phyloP scores from a whole-genome alignment of 306 rosid species.

The Dryas octopetala region DNA sequence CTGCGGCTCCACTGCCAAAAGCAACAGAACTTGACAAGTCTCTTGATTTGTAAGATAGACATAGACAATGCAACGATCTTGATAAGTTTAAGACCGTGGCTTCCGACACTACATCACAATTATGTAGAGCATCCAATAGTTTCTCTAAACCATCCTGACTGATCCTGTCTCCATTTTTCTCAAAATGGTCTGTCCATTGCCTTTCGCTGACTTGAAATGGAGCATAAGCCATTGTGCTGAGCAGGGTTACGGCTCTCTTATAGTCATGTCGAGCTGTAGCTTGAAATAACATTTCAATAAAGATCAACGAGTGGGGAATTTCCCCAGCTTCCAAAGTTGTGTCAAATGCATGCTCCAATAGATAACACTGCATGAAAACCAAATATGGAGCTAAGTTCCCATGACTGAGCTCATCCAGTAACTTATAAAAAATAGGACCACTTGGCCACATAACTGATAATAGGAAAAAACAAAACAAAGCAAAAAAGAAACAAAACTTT shows the following conservation, averaged over 20 bases:
- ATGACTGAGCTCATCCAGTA: not conserved
- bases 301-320: constrained; percentile 56
- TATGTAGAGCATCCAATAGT: constrained; percentile 47
- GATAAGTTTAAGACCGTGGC: constrained; percentile 64
- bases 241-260: constrained; percentile 58
- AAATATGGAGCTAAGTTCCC: constrained; percentile 18
- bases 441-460: not conserved
- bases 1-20: constrained; percentile 26
- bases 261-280: constrained; percentile 49
- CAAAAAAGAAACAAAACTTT: not conserved
- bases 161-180: constrained; percentile 49
- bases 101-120: constrained; percentile 56
- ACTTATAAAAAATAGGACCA: not conserved
- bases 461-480: not conserved
- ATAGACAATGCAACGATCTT: constrained; percentile 52
- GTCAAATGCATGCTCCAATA: constrained; percentile 89
- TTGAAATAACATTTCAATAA: constrained; percentile 70
- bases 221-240: constrained; percentile 71
- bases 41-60: constrained; percentile 36
- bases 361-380: constrained; percentile 62
- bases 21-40: constrained; percentile 32
- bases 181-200: constrained; percentile 70
- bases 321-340: constrained; percentile 71
- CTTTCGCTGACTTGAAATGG: constrained; percentile 70
- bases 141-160: constrained; percentile 43